phyloP scores from a whole-genome alignment of 2,329 filamentous ascomycete species.

The Chaetomiaceae sp. region DNA sequence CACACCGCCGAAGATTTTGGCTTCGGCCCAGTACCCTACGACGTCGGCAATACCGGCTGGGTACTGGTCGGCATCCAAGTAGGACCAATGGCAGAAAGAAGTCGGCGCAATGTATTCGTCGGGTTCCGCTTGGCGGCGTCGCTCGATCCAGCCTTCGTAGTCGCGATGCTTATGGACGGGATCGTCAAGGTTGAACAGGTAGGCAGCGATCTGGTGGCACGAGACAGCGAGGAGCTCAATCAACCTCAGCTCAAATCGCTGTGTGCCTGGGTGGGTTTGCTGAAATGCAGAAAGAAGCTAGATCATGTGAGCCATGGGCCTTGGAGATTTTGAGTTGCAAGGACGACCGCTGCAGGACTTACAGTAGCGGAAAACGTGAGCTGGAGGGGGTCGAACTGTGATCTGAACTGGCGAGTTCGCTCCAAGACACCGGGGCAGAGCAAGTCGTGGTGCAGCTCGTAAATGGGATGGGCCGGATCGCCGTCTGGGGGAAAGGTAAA shows the following conservation, averaged over 20 bases:
- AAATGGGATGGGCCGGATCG: slow-evolving; percentile 7
- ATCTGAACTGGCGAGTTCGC: slow-evolving; percentile 2
- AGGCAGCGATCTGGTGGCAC: slow-evolving; percentile 13
- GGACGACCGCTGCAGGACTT: neutral
- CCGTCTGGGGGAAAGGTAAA: neutral
- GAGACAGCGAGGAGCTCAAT: slow-evolving; percentile 14
- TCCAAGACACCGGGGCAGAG: slow-evolving; percentile 13
- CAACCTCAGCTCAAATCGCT: slow-evolving; percentile 11
- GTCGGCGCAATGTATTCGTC: neutral
- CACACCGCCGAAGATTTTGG: slow-evolving; percentile 19
- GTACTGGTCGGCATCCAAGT: slow-evolving; percentile 14
- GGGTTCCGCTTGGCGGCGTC: neutral
- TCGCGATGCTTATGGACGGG: slow-evolving; percentile 8
- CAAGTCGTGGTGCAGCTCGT: neutral
- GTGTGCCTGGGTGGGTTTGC: slow-evolving; percentile 1
- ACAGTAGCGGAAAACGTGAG: neutral
- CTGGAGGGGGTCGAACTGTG: slow-evolving; percentile 1
- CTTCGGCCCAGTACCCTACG: slow-evolving; percentile 22
- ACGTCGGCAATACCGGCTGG: slow-evolving; percentile 14
- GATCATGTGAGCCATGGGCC: neutral
- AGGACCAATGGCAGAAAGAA: slow-evolving; percentile 5
- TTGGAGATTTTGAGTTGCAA: no score
- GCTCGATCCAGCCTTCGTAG: slow-evolving; percentile 8
- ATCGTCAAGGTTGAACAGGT: slow-evolving; percentile 9
- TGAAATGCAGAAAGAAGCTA: slow-evolving; percentile 14